Evolutionary conservation across 2,329 filamentous ascomycete species (phyloP).

Genomic region (Penicillium freii): DNA sequence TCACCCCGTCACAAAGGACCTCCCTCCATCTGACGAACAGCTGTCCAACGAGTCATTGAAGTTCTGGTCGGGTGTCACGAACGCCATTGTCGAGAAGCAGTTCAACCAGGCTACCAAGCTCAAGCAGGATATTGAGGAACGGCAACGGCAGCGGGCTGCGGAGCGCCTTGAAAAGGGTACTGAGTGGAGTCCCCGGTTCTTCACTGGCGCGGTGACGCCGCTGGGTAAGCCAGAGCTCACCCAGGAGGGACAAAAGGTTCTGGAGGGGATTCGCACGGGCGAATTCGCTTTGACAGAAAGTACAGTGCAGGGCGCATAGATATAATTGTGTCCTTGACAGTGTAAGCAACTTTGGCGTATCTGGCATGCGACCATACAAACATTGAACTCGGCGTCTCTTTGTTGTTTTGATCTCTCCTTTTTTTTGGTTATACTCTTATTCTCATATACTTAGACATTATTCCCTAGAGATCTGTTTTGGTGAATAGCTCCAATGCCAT

Average conservation of each 20-base stretch:
- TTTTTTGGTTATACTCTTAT: slow-evolving; percentile 1
- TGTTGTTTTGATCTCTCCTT: not conserved
- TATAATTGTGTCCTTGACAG: slow-evolving; percentile 9
- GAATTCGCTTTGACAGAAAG: slow-evolving; percentile 50
- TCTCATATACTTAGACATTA: slow-evolving; percentile 21
- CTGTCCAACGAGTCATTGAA: slow-evolving; percentile 84
- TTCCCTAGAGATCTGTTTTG: not conserved
- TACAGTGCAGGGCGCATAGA: slow-evolving; percentile 35
- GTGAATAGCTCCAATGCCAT: not conserved
- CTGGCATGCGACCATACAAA: slow-evolving; percentile 23
- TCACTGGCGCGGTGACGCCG: slow-evolving; percentile 62
- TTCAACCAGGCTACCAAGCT: slow-evolving; percentile 78
- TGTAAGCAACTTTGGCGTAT: slow-evolving; percentile 24
- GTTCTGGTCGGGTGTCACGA: slow-evolving; percentile 84
- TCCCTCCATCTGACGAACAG: slow-evolving; percentile 76
- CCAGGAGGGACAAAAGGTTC: slow-evolving; percentile 57
- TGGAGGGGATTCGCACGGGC: slow-evolving; percentile 56
- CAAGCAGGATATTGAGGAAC: slow-evolving; percentile 90
- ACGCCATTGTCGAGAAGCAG: slow-evolving; percentile 79
- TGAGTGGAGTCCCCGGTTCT: slow-evolving; percentile 85
- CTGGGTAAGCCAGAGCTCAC: slow-evolving; percentile 63
- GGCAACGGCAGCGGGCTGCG: slow-evolving; percentile 78
- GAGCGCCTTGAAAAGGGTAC: slow-evolving; percentile 68
- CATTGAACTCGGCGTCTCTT: slow-evolving; percentile 16
- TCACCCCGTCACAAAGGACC: slow-evolving; percentile 70